These are phyloP conservation scores for Picocystis salinarum DNA, from an alignment of 139 green algal species.

Conservation along the genomic window DNA sequence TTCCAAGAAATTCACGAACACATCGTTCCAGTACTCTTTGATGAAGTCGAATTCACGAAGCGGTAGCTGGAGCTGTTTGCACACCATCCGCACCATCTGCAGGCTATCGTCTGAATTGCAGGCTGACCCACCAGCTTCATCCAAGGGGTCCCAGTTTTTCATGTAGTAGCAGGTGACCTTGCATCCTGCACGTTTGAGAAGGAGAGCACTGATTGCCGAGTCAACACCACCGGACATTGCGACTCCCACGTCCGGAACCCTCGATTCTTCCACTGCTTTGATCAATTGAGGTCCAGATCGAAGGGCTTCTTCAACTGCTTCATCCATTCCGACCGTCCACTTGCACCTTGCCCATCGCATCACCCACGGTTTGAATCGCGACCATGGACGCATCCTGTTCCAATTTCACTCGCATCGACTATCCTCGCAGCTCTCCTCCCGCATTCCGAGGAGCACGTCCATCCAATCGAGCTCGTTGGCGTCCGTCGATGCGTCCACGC, in stretches of 20 bases:
- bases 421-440: no score
- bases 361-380: no score
- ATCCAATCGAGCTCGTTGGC: no score
- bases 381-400: no score
- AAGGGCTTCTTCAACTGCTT: no score
- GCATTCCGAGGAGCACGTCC: no score
- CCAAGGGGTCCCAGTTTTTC: slow-evolving; percentile 60
- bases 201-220: slow-evolving; percentile 39
- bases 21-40: slow-evolving; percentile 44
- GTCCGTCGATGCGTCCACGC: no score
- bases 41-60: slow-evolving; percentile 50
- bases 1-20: slow-evolving; percentile 48
- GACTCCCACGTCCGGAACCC: slow-evolving; percentile 24
- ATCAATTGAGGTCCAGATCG: no score
- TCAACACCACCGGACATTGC: slow-evolving; percentile 62
- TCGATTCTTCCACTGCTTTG: background rate
- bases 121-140: slow-evolving; percentile 34
- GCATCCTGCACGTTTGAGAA: slow-evolving; percentile 23
- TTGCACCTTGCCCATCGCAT: no score
- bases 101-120: slow-evolving; percentile 14
- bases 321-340: no score
- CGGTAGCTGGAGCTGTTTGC: slow-evolving; percentile 27
- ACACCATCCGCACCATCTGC: slow-evolving; percentile 12
- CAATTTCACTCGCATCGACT: no score
- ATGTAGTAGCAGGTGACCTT: slow-evolving; percentile 15